Evolutionary conservation across 352 stramenopile species (phyloP), one percentile per base, ranked within the genome.

Genomic region (Aphanomyces invadans): DNA sequence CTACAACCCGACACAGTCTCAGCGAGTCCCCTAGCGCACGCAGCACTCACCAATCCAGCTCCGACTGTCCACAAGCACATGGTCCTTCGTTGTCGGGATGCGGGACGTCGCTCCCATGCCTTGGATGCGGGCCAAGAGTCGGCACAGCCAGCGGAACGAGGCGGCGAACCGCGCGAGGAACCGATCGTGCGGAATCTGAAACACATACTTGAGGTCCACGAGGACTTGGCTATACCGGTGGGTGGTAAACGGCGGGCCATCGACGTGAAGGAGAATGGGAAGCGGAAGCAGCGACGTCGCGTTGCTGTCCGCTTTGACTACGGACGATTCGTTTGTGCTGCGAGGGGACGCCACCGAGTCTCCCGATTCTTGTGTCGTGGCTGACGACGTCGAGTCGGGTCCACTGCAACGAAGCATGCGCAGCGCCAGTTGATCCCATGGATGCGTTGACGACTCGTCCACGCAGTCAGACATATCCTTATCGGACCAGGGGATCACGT

Each of bases 121-220:
- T 44, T 67, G 60, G 10, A 46, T 1, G 23, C n/a, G 49, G 0
- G 19, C 33, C 25, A 67, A 23, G 26, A 57, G 12, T 21, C 33
- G 60, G 21, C 39, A 56, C 2, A 67, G 32, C 29, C 48, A 51
- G 19, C 42, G 38, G 23, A 55, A 36, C 17, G 56, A 7, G n/a
- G 7, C 21, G 9, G 3, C 21, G 45, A 55, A 67, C n/a, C 21
- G 12, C 19, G 10, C 21, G 17, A 67, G 11, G 17, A 67, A 46
- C 7, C 28, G 17, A 23, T 23, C n/a, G 25, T 67, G 60, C 60
- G 97, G 85, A 25, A 99, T 98, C 74, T 98, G 97, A 12, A 99
- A 78, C 9, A 98, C 95, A 71, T 98, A 99, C 38, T 98, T 97
- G 39, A 99, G 78, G 80, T 99, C 97, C 42, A 96, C 78, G n/a